phyloP scores from a whole-genome alignment of 306 rosid genomes.

The Cucurbita ficifolia region DNA sequence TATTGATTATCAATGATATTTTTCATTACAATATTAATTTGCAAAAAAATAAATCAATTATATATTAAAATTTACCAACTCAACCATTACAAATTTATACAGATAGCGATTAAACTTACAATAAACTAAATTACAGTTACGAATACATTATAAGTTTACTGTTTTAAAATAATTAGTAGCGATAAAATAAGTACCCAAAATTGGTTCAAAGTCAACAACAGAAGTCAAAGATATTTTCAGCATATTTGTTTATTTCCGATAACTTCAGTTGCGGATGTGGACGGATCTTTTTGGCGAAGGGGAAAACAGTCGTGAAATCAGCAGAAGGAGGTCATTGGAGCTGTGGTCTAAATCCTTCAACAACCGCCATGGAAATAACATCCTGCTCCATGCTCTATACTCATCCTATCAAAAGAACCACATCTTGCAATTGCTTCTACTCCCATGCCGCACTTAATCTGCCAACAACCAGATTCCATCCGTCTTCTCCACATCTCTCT shows the following conservation, averaged over 20 bases:
- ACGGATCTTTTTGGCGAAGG: background rate
- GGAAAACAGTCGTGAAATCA: background rate
- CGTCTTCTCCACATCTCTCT: constrained; percentile 16
- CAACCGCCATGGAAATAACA: constrained; percentile 27
- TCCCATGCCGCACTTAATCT: background rate
- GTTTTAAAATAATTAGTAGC: too few species aligned
- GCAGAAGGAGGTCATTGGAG: background rate
- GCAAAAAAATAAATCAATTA: too few species aligned
- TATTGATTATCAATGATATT: too few species aligned
- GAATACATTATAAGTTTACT: too few species aligned
- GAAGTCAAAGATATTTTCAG: background rate
- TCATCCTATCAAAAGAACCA: constrained; percentile 8
- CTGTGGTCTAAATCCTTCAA: background rate
- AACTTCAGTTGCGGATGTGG: background rate
- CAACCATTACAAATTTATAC: too few species aligned
- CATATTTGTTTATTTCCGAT: background rate
- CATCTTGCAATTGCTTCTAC: background rate
- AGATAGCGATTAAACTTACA: too few species aligned
- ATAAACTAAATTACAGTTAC: too few species aligned
- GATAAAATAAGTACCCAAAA: too few species aligned
- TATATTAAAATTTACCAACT: too few species aligned
- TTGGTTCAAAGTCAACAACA: background rate
- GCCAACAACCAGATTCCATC: constrained; percentile 2
- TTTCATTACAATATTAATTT: too few species aligned
- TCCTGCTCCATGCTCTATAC: constrained; percentile 13